These are phyloP conservation scores for Colletotrichum caudatum DNA, from an alignment of 2,329 filamentous ascomycete genomes.

Conservation along the genomic window DNA sequence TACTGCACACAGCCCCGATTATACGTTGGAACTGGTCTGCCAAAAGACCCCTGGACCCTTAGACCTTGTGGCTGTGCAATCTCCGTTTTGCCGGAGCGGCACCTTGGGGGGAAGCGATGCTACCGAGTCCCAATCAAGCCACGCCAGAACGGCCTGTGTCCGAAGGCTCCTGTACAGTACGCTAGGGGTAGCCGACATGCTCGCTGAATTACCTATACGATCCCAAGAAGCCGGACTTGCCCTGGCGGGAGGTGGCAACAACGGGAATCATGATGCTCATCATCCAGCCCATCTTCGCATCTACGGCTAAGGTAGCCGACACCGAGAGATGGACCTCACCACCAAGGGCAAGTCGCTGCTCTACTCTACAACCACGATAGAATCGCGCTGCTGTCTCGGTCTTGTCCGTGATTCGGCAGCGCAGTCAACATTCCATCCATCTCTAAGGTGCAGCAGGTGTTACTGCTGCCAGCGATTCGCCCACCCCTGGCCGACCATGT, in stretches of 20 bases:
- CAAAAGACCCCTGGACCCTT: slow-evolving; percentile 37
- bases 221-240: slow-evolving; percentile 4
- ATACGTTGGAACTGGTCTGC: slow-evolving; percentile 48
- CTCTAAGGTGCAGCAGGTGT: slow-evolving; percentile 1
- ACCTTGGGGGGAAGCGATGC: background rate
- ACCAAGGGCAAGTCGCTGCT: slow-evolving; percentile 27
- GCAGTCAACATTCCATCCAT: slow-evolving; percentile 18
- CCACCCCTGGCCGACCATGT: slow-evolving; percentile 7
- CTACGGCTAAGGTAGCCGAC: slow-evolving; percentile 21
- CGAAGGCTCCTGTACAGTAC: background rate
- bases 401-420: slow-evolving; percentile 10
- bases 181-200: slow-evolving; percentile 7
- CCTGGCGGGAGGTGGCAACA: slow-evolving; percentile 5
- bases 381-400: background rate
- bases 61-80: slow-evolving; percentile 39
- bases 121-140: slow-evolving; percentile 25
- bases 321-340: slow-evolving; percentile 3
- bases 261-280: slow-evolving; percentile 3
- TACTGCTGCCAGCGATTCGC: background rate
- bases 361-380: slow-evolving; percentile 1
- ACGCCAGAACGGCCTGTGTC: slow-evolving; percentile 12
- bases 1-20: background rate
- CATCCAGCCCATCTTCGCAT: slow-evolving; percentile 32
- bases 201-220: slow-evolving; percentile 4
- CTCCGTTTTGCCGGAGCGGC: slow-evolving; percentile 25